Evolutionary conservation across 2,329 filamentous ascomycete species (phyloP).

Genomic region (Colletotrichum sp.): DNA sequence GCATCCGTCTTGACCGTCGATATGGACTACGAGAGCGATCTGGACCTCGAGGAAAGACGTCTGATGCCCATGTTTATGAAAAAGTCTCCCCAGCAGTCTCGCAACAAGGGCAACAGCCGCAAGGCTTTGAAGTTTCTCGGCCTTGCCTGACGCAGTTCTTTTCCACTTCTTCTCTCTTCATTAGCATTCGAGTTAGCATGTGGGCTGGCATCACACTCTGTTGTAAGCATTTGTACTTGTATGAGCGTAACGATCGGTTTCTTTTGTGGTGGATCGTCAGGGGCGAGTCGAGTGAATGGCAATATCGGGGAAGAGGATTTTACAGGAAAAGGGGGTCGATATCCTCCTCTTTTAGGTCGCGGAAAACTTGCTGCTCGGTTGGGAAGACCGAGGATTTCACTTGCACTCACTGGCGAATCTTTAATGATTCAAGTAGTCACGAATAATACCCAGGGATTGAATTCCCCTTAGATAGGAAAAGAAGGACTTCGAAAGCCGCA

Average conservation of each 20-base stretch:
- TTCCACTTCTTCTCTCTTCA: not conserved
- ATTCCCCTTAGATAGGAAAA: not conserved
- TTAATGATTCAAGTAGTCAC: not conserved
- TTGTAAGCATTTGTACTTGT: not conserved
- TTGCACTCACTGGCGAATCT: not conserved
- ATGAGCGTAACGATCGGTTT: not conserved
- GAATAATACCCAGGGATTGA: constrained; percentile 1
- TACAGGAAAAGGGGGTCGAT: not conserved
- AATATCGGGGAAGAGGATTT: not conserved
- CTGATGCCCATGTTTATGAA: constrained; percentile 57
- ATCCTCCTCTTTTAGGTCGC: not conserved
- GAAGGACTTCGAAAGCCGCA: not conserved
- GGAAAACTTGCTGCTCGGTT: not conserved
- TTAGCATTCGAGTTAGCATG: not conserved
- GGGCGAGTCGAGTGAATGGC: not conserved
- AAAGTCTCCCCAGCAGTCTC: constrained; percentile 29
- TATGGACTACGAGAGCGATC: constrained; percentile 42
- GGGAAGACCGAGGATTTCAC: not conserved
- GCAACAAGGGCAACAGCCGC: constrained; percentile 48
- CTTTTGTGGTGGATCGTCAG: not conserved
- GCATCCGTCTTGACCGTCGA: constrained; percentile 40
- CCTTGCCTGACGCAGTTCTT: constrained; percentile 36
- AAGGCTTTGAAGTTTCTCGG: constrained; percentile 62
- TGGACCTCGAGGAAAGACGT: constrained; percentile 53
- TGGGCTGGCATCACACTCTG: not conserved